Percentiles rank a stretch among this genome's conserved stretches.
Evolutionary conservation across 768 basidiomycete species (phyloP).

Genomic region (Cystoderma amianthinum): DNA sequence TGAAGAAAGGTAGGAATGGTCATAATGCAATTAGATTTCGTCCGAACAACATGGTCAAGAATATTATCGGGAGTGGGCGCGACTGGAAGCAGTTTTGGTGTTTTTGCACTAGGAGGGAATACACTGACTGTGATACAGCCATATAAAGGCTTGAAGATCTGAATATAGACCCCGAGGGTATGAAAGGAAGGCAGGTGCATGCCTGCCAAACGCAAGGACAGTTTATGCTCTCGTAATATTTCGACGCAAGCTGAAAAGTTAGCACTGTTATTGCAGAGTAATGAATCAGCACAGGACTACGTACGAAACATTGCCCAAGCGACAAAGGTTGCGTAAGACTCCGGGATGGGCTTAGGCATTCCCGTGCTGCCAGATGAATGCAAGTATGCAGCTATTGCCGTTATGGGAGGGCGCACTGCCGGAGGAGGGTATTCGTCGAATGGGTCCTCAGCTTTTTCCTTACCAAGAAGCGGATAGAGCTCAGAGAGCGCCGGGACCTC

Average conservation of each 20-base stretch:
- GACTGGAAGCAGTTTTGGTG: conserved; percentile 17
- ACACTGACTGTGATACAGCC: conserved; percentile 8
- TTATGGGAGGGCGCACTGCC: conserved; percentile 2
- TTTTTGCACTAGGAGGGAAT: conserved; percentile 12
- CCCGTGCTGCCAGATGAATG: conserved; percentile 33
- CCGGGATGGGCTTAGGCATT: conserved; percentile 26
- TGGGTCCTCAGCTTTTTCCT: conserved; percentile 6
- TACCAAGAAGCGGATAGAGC: conserved; percentile 11
- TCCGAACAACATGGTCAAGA: conserved; percentile 14
- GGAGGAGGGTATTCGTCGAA: conserved; percentile 8
- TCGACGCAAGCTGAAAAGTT: no score
- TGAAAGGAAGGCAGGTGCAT: conserved; percentile 26
- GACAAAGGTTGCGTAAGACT: conserved; percentile 12
- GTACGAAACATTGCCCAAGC: conserved; percentile 19
- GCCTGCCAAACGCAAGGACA: conserved; percentile 12
- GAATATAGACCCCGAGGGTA: conserved; percentile 12
- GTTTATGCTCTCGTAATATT: conserved; percentile 9
- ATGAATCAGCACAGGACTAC: conserved; percentile 2
- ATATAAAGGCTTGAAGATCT: conserved; percentile 14
- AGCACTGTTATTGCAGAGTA: conserved; percentile 17
- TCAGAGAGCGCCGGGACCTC: conserved; percentile 8
- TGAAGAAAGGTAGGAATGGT: conserved; percentile 21
- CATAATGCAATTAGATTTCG: conserved; percentile 12
- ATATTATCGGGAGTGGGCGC: conserved; percentile 25
- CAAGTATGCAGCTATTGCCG: not conserved